phyloP scores from a whole-genome alignment of 2,329 filamentous ascomycete genomes.

The Diaporthe helianthi region DNA sequence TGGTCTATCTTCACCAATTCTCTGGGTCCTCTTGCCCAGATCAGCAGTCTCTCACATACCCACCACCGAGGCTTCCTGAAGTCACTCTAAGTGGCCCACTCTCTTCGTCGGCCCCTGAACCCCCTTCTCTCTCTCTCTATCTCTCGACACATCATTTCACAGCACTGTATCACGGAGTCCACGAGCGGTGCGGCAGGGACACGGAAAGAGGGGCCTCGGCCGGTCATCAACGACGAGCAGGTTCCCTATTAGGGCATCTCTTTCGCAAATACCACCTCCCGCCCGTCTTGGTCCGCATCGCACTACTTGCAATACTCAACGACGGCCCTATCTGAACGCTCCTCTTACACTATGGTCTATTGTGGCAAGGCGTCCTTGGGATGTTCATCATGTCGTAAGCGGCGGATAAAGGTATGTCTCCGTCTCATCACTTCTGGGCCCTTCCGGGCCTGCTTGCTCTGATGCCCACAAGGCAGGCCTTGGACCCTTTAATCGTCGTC shows the following conservation, averaged over 20 bases:
- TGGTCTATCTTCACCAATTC: neutral
- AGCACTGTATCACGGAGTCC: slow-evolving; percentile 4
- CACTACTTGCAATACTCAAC: neutral
- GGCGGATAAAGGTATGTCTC: slow-evolving; percentile 60
- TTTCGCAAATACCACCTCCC: neutral
- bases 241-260: slow-evolving; percentile 18
- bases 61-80: slow-evolving; percentile 6
- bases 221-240: slow-evolving; percentile 6
- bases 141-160: slow-evolving; percentile 4
- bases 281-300: neutral
- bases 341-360: slow-evolving; percentile 55
- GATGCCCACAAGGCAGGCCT: neutral
- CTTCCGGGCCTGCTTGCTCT: neutral
- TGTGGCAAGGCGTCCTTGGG: slow-evolving; percentile 64
- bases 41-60: neutral
- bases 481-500: slow-evolving; percentile 9
- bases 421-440: neutral
- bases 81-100: slow-evolving; percentile 9
- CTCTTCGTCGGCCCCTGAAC: neutral
- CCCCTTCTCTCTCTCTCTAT: no score
- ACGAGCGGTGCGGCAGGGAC: neutral
- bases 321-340: slow-evolving; percentile 1
- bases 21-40: neutral
- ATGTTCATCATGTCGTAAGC: slow-evolving; percentile 60
- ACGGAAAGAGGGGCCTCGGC: slow-evolving; percentile 19